Base-by-base conservation (phyloP, 345 rosid species). In the Pugionium cornutum region DNA sequence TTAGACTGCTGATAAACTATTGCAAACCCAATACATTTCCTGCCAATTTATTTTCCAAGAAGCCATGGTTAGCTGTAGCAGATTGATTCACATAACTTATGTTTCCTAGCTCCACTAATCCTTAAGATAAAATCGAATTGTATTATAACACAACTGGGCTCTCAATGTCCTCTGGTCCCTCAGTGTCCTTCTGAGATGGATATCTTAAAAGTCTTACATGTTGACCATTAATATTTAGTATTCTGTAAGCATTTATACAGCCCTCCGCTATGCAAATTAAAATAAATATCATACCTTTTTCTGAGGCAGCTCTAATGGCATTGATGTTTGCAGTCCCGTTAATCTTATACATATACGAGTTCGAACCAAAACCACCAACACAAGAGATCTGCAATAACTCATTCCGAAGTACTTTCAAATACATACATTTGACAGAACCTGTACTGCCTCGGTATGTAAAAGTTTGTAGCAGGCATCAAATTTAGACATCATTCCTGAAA, bases 321-420 rank as follows among this genome's bases (percentile, higher is more conserved):
- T 88, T 87, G 67, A 91, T 84, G 79, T 95, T 90, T 53, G 97
- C 95, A 57, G 99, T 87, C 32, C 99, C 99, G 4, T 95, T 95
- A 67, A 87, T 85, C 80, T 95, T 91, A 70, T 95, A 89, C 99
- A 95, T 95, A 49, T 87, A 73, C 52, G 97, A 81, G 71, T 89
- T 83, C 37, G 97, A 88, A 67, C 99, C 99, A 78, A 95, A 95
- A 52, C 97, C 96, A 34, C 99, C 97, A 58, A 89, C 85, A 61
- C 96, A 95, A 41, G 99, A 95, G n/a, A 95, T 81, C 99, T 95
- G 75, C 18, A 75, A 54, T 25, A 33, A 44, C 67, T 69, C 44
- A 63, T 54, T 54, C 57, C 34, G 0, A 59, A 45, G 42, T 31
- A 57, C 32, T 52, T 39, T n/a, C 1, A 32, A 52, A 39, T 31